Base-by-base conservation (phyloP, 75 land plant species). In the Larix kaempferi region DNA sequence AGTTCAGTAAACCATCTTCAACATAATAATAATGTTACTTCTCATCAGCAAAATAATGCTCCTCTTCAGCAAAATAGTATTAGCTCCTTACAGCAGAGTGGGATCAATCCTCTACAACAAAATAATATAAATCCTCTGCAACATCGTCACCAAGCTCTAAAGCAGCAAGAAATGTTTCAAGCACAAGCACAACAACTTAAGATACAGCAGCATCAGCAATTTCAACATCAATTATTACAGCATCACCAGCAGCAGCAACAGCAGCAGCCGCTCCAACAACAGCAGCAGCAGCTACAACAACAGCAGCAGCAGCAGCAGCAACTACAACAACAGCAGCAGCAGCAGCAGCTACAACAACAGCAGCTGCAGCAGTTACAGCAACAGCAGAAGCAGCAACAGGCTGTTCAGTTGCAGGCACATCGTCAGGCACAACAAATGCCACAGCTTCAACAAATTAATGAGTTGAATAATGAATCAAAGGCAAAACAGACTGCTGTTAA, bases 381-480 rank as follows among this genome's bases (percentile, higher is more conserved):
- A 35, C 76, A 56, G 63, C 89, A 86, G 76, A 76, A 78, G 78
- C 83, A 85, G 17, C 84, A 83, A 59, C 90, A 88, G 62, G 12
- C 77, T 59, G 82, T 74, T 23, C 95, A 95, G 82, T 88, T 86
- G 78, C 85, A 80, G 66, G 23, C 78, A 77, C 87, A 82, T 15
- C 82, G 81, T 64, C 54, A 49, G 54, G 54, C 54, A 49, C 88
- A 90, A 26, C 88, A 85, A 65, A 84, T 88, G 82, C 63, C 85
- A 54, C 92, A 89, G 59, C 84, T 89, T 76, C 89, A 89, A 77
- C 96, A 90, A 62, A 83, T 84, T 76, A 83, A 80, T 83, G 89
- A 89, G 29, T 59, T 73, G 4, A 88, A 69, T 81, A 87, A 88
- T 10, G 79, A 78, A 5, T 27, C 73, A 39, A 84, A 77, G 79